These are phyloP conservation scores for Lepiota venenata DNA, from an alignment of 768 basidiomycete genomes.

Conservation along the genomic window DNA sequence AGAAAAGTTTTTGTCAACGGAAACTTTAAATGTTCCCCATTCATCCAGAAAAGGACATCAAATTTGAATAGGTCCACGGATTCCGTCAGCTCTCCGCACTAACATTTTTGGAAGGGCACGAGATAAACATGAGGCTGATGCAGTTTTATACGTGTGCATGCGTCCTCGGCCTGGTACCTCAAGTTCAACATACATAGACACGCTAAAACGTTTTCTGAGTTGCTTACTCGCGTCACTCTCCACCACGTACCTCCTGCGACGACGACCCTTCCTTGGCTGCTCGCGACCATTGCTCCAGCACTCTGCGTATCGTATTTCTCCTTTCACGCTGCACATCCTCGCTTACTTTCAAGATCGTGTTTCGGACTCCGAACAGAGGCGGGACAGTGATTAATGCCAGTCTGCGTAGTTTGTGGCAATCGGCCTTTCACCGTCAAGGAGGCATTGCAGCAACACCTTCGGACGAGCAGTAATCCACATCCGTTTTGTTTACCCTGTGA, in stretches of 20 bases:
- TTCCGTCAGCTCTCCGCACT: constrained; percentile 4
- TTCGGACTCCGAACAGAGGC: not conserved
- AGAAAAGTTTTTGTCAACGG: not conserved
- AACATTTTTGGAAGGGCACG: constrained; percentile 11
- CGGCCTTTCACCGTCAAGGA: constrained; percentile 31
- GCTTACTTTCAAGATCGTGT: not conserved
- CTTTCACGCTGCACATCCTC: not conserved
- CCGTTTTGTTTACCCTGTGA: constrained; percentile 33
- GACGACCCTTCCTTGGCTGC: constrained; percentile 1
- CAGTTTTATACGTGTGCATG: constrained; percentile 9
- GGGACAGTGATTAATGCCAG: constrained; percentile 25
- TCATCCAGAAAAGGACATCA: constrained; percentile 4
- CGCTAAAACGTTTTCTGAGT: not conserved
- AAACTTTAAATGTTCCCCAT: not conserved
- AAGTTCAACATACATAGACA: constrained; percentile 10
- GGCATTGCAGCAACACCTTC: constrained; percentile 35
- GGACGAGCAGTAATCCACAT: constrained; percentile 30
- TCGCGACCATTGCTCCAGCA: constrained; percentile 8
- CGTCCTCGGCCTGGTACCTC: constrained; percentile 2
- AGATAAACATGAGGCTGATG: constrained; percentile 8
- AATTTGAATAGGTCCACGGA: constrained; percentile 1
- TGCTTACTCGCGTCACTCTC: constrained; percentile 1
- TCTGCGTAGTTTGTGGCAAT: constrained; percentile 34
- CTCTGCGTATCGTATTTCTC: constrained; percentile 4
- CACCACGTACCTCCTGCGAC: not conserved